Conservation (phyloP, 495 filamentous ascomycete genomes). For the Xylaria bambusicola region DNA sequence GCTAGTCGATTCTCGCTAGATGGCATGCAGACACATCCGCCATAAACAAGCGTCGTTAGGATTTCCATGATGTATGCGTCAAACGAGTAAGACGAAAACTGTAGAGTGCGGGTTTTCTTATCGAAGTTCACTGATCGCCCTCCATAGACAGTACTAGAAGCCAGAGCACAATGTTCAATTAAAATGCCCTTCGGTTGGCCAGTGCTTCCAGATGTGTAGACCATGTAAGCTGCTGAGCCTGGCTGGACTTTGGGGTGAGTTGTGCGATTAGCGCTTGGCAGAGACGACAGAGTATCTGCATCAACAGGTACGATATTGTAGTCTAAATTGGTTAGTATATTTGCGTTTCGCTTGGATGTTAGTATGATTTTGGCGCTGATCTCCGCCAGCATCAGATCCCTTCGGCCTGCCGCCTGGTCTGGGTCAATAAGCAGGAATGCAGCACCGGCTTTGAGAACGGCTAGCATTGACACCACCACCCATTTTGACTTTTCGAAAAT, state of each 20-base stretch:
- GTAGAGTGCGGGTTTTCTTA: background rate
- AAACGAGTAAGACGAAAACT: background rate
- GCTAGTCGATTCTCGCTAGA: background rate
- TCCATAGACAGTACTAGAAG: background rate
- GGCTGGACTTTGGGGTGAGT: background rate
- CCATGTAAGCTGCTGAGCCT: constrained; percentile 16
- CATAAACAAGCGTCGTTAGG: background rate
- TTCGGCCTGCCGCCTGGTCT: background rate
- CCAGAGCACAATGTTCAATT: background rate
- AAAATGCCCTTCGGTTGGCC: constrained; percentile 10
- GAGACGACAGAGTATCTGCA: background rate
- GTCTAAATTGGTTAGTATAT: background rate
- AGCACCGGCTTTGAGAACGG: constrained; percentile 46
- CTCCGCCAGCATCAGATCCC: background rate
- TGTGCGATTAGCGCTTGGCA: too few species aligned
- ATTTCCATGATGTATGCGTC: background rate
- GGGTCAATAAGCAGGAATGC: constrained; percentile 54
- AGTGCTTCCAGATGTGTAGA: background rate
- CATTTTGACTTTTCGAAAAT: constrained; percentile 50
- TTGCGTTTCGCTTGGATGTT: background rate
- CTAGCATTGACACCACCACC: constrained; percentile 45
- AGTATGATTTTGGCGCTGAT: background rate
- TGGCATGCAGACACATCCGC: background rate
- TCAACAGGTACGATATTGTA: background rate
- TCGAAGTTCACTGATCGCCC: background rate